Conservation (phyloP, 2,329 filamentous ascomycete genomes). For the Lomentospora prolificans region DNA sequence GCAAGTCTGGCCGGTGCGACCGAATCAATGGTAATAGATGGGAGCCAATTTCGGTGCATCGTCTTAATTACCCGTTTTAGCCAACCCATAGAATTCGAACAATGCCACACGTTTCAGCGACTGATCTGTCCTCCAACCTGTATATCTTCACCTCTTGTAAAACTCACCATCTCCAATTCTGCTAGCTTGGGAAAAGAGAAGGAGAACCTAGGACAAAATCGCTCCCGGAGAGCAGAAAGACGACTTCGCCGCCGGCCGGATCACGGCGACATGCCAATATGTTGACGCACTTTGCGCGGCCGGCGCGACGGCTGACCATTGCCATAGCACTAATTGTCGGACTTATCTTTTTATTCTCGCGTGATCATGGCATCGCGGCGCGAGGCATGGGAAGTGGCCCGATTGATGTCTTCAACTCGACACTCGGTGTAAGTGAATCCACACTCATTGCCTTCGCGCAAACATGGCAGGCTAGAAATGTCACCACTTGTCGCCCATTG, state of each 20-base stretch:
- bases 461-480: too few species aligned
- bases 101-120: not conserved
- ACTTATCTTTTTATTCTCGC: not conserved
- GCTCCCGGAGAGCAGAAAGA: not conserved
- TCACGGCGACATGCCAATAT: not conserved
- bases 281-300: not conserved
- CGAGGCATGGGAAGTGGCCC: not conserved
- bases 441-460: too few species aligned
- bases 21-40: not conserved
- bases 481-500: not conserved
- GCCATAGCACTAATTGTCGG: not conserved
- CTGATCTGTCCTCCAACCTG: slow-evolving; percentile 1
- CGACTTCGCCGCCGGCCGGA: not conserved
- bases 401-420: slow-evolving; percentile 5
- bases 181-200: too few species aligned
- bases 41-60: not conserved
- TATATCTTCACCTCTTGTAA: too few species aligned
- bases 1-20: too few species aligned
- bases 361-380: not conserved
- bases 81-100: not conserved
- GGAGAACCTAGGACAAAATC: not conserved
- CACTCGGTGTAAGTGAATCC: slow-evolving; percentile 4
- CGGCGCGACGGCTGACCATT: not conserved
- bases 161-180: too few species aligned
- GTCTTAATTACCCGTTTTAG: slow-evolving; percentile 2